Percentiles rank a stretch among this genome's conserved stretches.
These are phyloP conservation scores for Agaricales sp. DNA, from an alignment of 1,284 basidiomycete species.

Conservation along the genomic window DNA sequence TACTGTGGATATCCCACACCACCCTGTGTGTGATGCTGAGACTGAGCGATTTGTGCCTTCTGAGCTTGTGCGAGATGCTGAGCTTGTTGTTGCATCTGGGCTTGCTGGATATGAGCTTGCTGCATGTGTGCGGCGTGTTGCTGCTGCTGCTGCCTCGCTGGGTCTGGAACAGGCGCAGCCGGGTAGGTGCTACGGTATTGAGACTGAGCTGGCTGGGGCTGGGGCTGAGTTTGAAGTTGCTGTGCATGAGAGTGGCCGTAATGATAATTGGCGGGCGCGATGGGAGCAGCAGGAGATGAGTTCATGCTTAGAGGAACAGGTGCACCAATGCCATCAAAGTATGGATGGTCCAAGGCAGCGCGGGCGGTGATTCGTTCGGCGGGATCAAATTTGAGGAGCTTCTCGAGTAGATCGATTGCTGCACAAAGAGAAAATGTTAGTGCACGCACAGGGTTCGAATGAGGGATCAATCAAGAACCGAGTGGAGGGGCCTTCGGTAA, in stretches of 20 bases:
- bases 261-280: conserved; percentile 51
- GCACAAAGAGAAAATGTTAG: conserved; percentile 6
- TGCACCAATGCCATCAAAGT: conserved; percentile 64
- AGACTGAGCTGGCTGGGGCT: conserved; percentile 11
- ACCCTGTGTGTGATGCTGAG: conserved; percentile 13
- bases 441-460: conserved; percentile 4
- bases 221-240: conserved; percentile 36
- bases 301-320: conserved; percentile 34
- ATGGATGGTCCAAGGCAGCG: conserved; percentile 88
- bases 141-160: conserved; percentile 21
- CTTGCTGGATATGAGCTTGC: too few relatives aligned
- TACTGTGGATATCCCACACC: conserved; percentile 13
- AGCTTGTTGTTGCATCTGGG: conserved; percentile 34
- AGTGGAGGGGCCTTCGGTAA: conserved; percentile 89
- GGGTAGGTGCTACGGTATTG: conserved; percentile 15
- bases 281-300: conserved; percentile 45
- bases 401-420: conserved; percentile 94
- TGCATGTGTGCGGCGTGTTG: conserved; percentile 53
- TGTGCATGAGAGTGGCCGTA: conserved; percentile 54
- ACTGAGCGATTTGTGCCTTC: conserved; percentile 16
- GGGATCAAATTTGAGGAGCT: conserved; percentile 95
- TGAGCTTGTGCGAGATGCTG: conserved; percentile 15
- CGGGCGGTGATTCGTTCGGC: conserved; percentile 86
- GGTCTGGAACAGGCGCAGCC: conserved; percentile 47
- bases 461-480: conserved; percentile 32